phyloP scores from a whole-genome alignment of 2,329 filamentous ascomycete genomes.

The Talaromyces funiculosus region DNA sequence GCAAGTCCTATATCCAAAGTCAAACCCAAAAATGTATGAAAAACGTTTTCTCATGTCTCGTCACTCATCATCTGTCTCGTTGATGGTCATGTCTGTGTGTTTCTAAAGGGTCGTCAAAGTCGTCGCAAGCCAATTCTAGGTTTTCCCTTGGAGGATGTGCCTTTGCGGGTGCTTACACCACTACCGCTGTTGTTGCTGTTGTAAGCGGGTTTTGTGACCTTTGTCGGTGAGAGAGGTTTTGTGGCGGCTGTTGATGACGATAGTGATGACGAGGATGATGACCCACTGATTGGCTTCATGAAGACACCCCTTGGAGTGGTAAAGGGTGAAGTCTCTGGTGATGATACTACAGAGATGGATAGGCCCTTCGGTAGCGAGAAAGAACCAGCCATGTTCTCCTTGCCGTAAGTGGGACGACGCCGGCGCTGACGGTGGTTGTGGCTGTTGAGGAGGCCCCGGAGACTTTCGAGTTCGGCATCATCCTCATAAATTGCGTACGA shows the following conservation, averaged over 20 bases:
- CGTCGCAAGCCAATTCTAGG: conserved; percentile 32
- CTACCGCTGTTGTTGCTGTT: not conserved
- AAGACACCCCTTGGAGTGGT: not conserved
- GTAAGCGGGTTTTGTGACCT: conserved; percentile 17
- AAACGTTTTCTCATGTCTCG: not conserved
- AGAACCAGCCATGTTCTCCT: conserved; percentile 7
- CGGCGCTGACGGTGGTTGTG: not conserved
- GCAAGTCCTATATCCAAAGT: not conserved
- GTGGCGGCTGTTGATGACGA: conserved; percentile 2
- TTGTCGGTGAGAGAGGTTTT: conserved; percentile 16
- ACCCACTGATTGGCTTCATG: conserved; percentile 6
- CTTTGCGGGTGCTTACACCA: conserved; percentile 23
- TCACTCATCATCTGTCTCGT: not conserved
- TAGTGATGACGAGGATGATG: not conserved
- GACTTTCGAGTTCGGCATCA: not conserved
- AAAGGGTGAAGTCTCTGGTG: not conserved
- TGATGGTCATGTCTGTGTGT: not conserved
- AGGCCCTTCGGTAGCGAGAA: conserved; percentile 1
- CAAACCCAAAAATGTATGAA: not conserved
- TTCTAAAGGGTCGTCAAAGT: conserved; percentile 21
- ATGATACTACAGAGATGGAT: not conserved
- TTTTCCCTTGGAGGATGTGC: conserved; percentile 23
- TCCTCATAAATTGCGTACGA: conserved; percentile 27
- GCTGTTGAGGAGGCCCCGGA: not conserved
- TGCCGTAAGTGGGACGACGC: conserved; percentile 4